A percentile compares a stretch with the other conserved stretches of the same genome.
phyloP scores from a whole-genome alignment of 805 yeast genomes.

The Monosporozyma yasuniensis region DNA sequence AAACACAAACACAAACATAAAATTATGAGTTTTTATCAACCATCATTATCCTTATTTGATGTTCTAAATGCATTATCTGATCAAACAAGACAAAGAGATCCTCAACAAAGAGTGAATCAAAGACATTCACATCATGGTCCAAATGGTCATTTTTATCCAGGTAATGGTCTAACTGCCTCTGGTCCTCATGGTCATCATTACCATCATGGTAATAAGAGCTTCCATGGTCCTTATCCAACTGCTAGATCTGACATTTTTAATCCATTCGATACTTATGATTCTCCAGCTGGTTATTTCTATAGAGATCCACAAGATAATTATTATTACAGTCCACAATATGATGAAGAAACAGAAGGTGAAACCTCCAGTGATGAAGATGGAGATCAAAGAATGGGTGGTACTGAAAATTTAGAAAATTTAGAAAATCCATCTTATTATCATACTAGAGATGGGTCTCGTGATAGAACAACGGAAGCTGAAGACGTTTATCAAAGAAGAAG shows the following conservation, averaged over 20 bases:
- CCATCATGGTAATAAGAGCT: not conserved
- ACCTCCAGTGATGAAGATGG: constrained; percentile 7
- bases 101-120: constrained; percentile 4
- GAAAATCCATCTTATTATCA: constrained; percentile 20
- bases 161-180: too few relatives aligned
- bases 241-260: not conserved
- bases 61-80: constrained; percentile 21
- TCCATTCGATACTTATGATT: not conserved
- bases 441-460: constrained; percentile 5
- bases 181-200: constrained; percentile 2
- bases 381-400: constrained; percentile 9
- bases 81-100: constrained; percentile 14
- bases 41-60: constrained; percentile 25
- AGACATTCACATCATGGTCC: constrained; percentile 3
- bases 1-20: not conserved
- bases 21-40: constrained; percentile 27
- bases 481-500: not conserved
- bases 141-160: too few relatives aligned
- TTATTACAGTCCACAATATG: constrained; percentile 27
- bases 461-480: not conserved
- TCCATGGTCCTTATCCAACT: not conserved
- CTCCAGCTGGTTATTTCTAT: constrained; percentile 9
- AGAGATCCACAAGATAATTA: constrained; percentile 14
- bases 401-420: not conserved
- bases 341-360: constrained; percentile 3